Evolutionary conservation across 139 green algal species (phyloP).

Genomic region (Yamagishiella unicocca): DNA sequence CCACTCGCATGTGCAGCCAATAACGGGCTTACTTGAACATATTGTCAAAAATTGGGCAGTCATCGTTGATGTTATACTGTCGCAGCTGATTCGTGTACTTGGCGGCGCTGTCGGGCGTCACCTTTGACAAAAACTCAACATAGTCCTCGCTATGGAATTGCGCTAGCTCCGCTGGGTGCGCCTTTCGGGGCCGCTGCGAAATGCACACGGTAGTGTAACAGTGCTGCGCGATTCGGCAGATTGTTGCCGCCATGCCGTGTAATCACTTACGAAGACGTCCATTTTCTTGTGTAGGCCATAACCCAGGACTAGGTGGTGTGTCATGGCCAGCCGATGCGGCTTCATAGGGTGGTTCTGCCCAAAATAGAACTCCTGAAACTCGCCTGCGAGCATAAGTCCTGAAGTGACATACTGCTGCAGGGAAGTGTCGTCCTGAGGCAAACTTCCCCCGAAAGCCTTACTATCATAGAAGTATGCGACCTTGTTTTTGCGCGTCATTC

Average conservation of each 20-base stretch:
- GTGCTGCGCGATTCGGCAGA: too few relatives aligned
- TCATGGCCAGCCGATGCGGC: slow-evolving; percentile 95
- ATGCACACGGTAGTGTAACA: too few relatives aligned
- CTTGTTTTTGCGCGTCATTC: slow-evolving; percentile 67
- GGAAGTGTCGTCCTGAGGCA: not conserved
- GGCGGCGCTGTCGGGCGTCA: slow-evolving; percentile 77
- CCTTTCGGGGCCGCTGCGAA: slow-evolving; percentile 81
- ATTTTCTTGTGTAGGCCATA: slow-evolving; percentile 95
- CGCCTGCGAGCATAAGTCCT: slow-evolving; percentile 56
- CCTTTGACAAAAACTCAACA: slow-evolving; percentile 84
- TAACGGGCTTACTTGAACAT: slow-evolving; percentile 69
- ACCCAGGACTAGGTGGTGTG: slow-evolving; percentile 93
- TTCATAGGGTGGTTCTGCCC: slow-evolving; percentile 99
- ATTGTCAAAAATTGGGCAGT: slow-evolving; percentile 92
- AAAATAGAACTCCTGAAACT: slow-evolving; percentile 93
- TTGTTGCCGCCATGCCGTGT: too few relatives aligned
- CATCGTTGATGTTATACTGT: slow-evolving; percentile 89
- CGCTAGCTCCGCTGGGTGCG: slow-evolving; percentile 84
- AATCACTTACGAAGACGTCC: slow-evolving; percentile 87
- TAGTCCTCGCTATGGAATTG: slow-evolving; percentile 93
- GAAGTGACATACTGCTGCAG: too few relatives aligned
- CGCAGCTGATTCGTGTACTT: slow-evolving; percentile 63
- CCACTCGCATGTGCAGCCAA: not conserved
- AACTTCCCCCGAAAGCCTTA: slow-evolving; percentile 43
- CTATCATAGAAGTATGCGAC: slow-evolving; percentile 93